phyloP scores from a whole-genome alignment of 2,329 filamentous ascomycete species.

The Fusarium fujikuroi region DNA sequence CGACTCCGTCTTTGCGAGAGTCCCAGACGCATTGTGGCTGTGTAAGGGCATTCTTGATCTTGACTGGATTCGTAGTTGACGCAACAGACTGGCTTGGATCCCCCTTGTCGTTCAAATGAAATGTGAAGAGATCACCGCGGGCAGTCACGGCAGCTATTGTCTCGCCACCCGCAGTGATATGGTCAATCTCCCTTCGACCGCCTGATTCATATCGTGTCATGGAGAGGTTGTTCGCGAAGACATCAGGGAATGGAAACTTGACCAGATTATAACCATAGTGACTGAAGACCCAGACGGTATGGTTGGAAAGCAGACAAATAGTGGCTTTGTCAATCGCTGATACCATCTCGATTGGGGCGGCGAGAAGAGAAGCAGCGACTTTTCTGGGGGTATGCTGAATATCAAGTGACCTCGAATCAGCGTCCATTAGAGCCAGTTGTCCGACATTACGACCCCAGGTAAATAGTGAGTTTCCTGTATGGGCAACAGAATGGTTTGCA shows the following conservation, averaged over 20 bases:
- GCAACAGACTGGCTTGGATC: conserved; percentile 69
- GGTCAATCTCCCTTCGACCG: conserved; percentile 75
- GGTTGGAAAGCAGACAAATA: conserved; percentile 83
- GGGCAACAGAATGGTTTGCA: conserved; percentile 88
- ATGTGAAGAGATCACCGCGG: conserved; percentile 87
- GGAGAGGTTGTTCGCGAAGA: conserved; percentile 76
- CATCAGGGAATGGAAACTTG: conserved; percentile 79
- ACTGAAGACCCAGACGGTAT: conserved; percentile 92
- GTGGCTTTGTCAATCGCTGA: conserved; percentile 93
- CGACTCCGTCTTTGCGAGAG: conserved; percentile 84
- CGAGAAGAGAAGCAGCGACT: conserved; percentile 81
- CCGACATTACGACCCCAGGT: conserved; percentile 97
- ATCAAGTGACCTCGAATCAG: conserved; percentile 90
- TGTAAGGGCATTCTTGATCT: conserved; percentile 86
- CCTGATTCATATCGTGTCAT: conserved; percentile 69
- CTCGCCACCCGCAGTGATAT: conserved; percentile 86
- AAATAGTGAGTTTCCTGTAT: conserved; percentile 83
- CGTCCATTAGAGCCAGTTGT: conserved; percentile 92
- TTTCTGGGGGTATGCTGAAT: conserved; percentile 84
- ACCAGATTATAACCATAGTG: conserved; percentile 96
- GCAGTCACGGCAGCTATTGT: conserved; percentile 90
- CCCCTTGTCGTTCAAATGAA: conserved; percentile 76
- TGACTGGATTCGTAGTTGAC: conserved; percentile 92
- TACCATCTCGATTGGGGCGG: conserved; percentile 77
- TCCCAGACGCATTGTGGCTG: conserved; percentile 87